Evolutionary conservation across 2,329 filamentous ascomycete species (phyloP).

Genomic region (Fusarium sp.): DNA sequence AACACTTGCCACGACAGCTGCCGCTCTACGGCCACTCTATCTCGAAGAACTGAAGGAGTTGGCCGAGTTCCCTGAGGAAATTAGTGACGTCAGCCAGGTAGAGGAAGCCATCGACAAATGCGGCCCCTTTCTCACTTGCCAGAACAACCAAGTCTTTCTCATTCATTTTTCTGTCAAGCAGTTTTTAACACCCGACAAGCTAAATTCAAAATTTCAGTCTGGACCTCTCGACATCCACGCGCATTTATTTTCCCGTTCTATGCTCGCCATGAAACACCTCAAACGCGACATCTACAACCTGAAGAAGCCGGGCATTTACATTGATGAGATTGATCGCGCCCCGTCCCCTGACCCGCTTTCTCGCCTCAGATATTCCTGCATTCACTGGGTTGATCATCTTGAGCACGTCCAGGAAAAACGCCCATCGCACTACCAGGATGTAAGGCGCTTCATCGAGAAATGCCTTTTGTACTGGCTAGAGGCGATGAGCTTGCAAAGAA

Average conservation of each 20-base stretch:
- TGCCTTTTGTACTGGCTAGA: background rate
- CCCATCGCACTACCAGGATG: background rate
- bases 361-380: background rate
- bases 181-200: background rate
- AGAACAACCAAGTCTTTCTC: background rate
- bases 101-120: background rate
- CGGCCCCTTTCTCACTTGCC: background rate
- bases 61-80: background rate
- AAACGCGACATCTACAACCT: background rate
- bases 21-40: background rate
- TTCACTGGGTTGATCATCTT: background rate
- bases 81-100: background rate
- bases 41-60: background rate
- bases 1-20: background rate
- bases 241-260: background rate
- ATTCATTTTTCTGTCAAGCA: background rate
- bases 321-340: background rate
- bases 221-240: background rate
- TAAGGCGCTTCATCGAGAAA: background rate
- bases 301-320: accelerated
- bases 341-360: background rate
- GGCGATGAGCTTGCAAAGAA: background rate
- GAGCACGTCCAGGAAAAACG: background rate
- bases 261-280: background rate
- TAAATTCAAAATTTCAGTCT: background rate